Evolutionary conservation across 495 filamentous ascomycete species (phyloP), one percentile per base, ranked within the genome.

Genomic region (Talaromyces liani): DNA sequence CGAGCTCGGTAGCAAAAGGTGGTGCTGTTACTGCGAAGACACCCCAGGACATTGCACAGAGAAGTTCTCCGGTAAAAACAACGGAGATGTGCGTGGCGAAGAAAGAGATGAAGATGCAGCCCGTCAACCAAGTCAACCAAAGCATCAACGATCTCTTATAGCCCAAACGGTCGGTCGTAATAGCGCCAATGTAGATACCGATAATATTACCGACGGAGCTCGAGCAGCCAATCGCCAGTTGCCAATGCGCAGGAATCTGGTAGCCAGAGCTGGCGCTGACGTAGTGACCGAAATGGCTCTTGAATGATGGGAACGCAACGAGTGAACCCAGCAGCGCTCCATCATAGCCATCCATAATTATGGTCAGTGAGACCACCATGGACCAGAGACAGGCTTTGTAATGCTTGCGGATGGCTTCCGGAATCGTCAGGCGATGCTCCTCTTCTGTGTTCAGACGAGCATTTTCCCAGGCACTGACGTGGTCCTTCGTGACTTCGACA

Each of bases 241-340:
- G 87, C 88, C 88, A 91, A 10, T 78, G 68, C 6, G 84, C 84
- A 6, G 85, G 70, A 5, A 90, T 75, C 65, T 89, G 79, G 69
- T 86, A 88, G 0, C 65, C 65, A n/a, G 73, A 67, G 31, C 80
- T 71, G 6, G 72, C 61, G 3, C 79, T 68, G 22, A 61, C 39
- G 54, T 73, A 68, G 39, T 80, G 70, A 22, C 87, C 88, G 69
- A 88, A 90, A 59, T 85, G 83, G 58, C 67, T 69, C 64, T 83
- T 84, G 75, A 88, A 90, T 65, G 65, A 61, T 20, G 73, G 72
- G 60, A 73, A 73, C 0, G 67, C 74, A 45, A 71, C 73, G 41
- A 77, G 68, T n/a, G 67, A 73, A 51, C 68, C 68, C 39, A 81
- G 71, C 20, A 82, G 71, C 18, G 65, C 71, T 12, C 75, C 70